Conservation (phyloP, 805 yeast species). For the Nakazawaea pomicola region DNA sequence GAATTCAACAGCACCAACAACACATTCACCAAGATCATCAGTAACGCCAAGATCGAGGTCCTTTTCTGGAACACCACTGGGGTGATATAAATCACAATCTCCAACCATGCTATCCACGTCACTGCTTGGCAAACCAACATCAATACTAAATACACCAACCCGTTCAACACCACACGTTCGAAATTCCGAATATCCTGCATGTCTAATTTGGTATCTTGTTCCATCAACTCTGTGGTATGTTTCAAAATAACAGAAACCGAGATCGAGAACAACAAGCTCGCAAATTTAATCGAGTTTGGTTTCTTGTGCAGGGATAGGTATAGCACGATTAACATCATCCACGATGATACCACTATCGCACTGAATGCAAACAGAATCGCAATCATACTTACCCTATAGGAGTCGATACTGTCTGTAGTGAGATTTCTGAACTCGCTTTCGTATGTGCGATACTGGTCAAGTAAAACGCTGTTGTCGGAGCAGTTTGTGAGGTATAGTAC, state of each 20-base stretch:
- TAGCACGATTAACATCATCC: conserved; percentile 65
- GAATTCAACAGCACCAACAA: conserved; percentile 19
- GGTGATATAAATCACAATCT: conserved; percentile 37
- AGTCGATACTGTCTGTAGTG: conserved; percentile 19
- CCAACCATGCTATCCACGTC: conserved; percentile 52
- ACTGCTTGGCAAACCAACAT: conserved; percentile 36
- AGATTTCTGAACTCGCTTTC: conserved; percentile 15
- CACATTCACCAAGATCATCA: conserved; percentile 25
- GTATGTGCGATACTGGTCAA: neutral
- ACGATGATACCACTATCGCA: conserved; percentile 54
- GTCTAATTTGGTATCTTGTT: conserved; percentile 45
- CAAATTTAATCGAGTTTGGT: conserved; percentile 51
- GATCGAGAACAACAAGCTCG: conserved; percentile 53
- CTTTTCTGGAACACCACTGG: conserved; percentile 25
- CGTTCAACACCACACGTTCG: conserved; percentile 31
- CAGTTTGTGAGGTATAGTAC: conserved; percentile 47
- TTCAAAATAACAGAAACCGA: conserved; percentile 47
- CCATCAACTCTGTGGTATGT: conserved; percentile 40
- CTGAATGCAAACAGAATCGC: conserved; percentile 46
- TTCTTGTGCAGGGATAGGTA: conserved; percentile 50
- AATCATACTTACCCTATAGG: conserved; percentile 32
- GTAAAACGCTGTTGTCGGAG: conserved; percentile 15
- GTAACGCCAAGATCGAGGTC: conserved; percentile 27
- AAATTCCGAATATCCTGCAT: conserved; percentile 47
- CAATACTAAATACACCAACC: conserved; percentile 32